Conservation (phyloP, 208 protist genomes). For the Leishmania gerbilli region DNA sequence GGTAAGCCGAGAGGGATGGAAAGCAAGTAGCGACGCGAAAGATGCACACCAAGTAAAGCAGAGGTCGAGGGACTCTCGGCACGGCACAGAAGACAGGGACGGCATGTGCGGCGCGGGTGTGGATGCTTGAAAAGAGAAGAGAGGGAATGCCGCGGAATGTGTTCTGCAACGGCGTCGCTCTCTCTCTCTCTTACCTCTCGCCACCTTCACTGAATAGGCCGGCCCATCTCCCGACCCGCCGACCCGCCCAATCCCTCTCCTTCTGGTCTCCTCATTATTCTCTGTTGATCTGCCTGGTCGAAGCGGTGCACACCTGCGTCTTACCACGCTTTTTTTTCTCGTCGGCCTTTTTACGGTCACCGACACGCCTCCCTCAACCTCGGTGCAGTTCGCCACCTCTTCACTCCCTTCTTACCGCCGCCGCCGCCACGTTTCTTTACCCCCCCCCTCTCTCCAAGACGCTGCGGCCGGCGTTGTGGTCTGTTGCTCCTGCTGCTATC, state of each 20-base stretch:
- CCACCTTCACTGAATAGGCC: not conserved
- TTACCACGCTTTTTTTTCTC: not conserved
- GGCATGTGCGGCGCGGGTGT: not conserved
- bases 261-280: not conserved
- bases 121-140: not conserved
- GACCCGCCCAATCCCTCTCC: not conserved
- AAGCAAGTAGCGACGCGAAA: not conserved
- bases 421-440: not conserved
- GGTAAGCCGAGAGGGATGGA: not conserved
- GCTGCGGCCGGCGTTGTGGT: too few species aligned
- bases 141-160: not conserved
- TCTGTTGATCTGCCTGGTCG: too few species aligned
- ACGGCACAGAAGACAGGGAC: not conserved
- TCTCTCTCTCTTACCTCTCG: not conserved
- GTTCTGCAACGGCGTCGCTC: not conserved
- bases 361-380: not conserved
- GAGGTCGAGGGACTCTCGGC: not conserved
- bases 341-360: not conserved
- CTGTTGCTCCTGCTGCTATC: too few species aligned
- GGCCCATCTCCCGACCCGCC: not conserved
- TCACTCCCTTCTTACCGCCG: not conserved
- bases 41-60: not conserved
- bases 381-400: not conserved
- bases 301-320: too few species aligned
- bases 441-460: not conserved